Percentiles rank a stretch among this genome's conserved stretches.
phyloP scores from a whole-genome alignment of 352 stramenopile species.

The Globisporangium cylindrosporum region DNA sequence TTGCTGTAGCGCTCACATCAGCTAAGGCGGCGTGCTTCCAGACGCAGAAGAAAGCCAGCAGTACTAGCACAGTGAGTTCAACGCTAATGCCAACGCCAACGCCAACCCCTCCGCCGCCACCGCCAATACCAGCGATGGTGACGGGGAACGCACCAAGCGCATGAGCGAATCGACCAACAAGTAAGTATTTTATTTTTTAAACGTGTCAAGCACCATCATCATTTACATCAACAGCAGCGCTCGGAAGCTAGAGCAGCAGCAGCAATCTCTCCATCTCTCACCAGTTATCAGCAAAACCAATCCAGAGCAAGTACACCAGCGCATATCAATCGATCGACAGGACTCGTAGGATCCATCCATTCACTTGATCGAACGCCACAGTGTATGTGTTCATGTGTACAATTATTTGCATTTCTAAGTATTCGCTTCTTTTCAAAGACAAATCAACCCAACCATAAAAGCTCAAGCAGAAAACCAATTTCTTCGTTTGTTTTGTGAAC shows the following conservation, averaged over 20 bases:
- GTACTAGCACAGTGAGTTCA: not conserved
- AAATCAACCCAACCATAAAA: not conserved
- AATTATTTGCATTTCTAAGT: slow-evolving; percentile 6
- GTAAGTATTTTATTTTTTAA: slow-evolving; percentile 13
- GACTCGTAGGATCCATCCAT: not conserved
- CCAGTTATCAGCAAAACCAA: not conserved
- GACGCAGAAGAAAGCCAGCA: slow-evolving; percentile 9
- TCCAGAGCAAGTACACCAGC: not conserved
- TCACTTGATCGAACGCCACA: not conserved
- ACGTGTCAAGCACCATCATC: not conserved
- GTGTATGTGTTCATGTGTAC: slow-evolving; percentile 3
- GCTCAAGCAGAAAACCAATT: slow-evolving; percentile 3
- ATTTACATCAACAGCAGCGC: not conserved
- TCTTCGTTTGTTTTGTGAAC: not conserved
- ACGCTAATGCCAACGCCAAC: not conserved
- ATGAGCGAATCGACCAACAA: not conserved
- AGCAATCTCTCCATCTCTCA: not conserved
- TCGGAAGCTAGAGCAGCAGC: slow-evolving; percentile 8
- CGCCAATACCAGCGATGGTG: slow-evolving; percentile 1
- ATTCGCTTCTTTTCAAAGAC: slow-evolving; percentile 1
- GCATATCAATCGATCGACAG: not conserved
- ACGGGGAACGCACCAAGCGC: slow-evolving; percentile 4
- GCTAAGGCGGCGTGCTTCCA: slow-evolving; percentile 40
- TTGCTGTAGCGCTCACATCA: slow-evolving; percentile 45
- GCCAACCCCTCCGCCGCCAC: not conserved